Conservation (phyloP, 192 early-diverging fungal species). For the Podila epicladia region DNA sequence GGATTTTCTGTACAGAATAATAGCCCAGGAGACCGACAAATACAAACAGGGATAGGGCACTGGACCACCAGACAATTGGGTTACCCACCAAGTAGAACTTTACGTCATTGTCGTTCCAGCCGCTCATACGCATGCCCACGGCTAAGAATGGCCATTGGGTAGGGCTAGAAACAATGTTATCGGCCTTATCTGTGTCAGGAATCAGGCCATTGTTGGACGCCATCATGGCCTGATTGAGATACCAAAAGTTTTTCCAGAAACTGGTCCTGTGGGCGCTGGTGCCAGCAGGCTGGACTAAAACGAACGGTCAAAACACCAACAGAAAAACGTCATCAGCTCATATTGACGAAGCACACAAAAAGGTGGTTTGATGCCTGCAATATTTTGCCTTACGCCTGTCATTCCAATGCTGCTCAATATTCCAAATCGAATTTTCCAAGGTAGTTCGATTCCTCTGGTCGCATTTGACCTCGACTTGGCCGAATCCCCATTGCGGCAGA, state of each 20-base stretch:
- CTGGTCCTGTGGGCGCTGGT: constrained; percentile 68
- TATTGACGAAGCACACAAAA: background rate
- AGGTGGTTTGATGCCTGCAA: background rate
- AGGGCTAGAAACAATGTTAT: constrained; percentile 79
- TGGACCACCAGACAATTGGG: constrained; percentile 90
- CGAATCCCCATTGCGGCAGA: constrained; percentile 95
- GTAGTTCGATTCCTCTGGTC: constrained; percentile 64
- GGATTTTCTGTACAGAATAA: constrained; percentile 46
- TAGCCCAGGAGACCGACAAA: constrained; percentile 54
- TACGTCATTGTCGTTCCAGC: constrained; percentile 79
- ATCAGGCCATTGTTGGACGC: constrained; percentile 90
- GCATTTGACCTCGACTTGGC: constrained; percentile 90
- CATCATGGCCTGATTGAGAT: constrained; percentile 94
- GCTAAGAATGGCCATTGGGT: constrained; percentile 87
- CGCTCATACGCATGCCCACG: constrained; percentile 89
- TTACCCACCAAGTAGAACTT: constrained; percentile 94
- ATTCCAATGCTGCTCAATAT: constrained; percentile 88
- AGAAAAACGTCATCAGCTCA: background rate
- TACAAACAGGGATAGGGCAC: constrained; percentile 60
- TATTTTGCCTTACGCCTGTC: constrained; percentile 60
- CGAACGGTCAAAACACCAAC: constrained; percentile 4
- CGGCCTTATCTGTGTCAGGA: constrained; percentile 89
- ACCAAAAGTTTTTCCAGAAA: constrained; percentile 84
- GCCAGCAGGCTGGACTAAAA: constrained; percentile 71
- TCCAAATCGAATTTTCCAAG: constrained; percentile 83